Base-by-base conservation (phyloP, 2,329 filamentous ascomycete genomes). In the Phoma sp. region DNA sequence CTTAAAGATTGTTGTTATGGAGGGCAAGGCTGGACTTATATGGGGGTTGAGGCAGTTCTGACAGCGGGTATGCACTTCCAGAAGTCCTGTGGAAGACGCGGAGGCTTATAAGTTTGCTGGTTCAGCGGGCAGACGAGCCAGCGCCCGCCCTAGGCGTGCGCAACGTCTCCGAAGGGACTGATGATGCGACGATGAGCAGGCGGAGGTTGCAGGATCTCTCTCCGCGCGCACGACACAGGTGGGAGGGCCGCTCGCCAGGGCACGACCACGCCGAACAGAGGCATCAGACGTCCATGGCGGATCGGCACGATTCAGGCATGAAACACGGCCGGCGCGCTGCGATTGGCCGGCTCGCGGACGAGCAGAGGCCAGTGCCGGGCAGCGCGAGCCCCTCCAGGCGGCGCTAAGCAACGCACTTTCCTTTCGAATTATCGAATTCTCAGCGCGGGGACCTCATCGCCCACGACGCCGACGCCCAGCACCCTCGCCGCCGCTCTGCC, bases 371-470 rank as follows among this genome's bases (percentile, higher is more conserved):
- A 33, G 47, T 26, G 47, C 36, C 14, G 15, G 37, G 26, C 39
- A 42, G 10, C 25, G 17, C 29, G 23, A 15, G 43, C 37, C 39
- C 45, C 38, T 46, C 36, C 18, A 12, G 34, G 15, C 26, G 28
- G 50, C 21, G 55, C 50, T 56, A 60, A 56, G 42, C 47, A 34
- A 43, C 47, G 53, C 47, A 52, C 47, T 42, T 42, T 42, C 10
- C 38, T 21, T 14, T 30, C 46, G 42, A 37, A 53, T 43, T 48
- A 21, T 47, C 38, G 38, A 47, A 48, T 47, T 33, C 30, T 54
- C 54, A 49, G 37, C 47, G 58, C 53, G 62, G 57, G 57, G 55
- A 42, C 53, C 50, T 55, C 42, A 57, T 42, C 42, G 46, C 40
- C 17, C 51, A 55, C 52, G 47, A 55, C 55, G 46, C 37, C 39